A percentile compares a stretch with the other conserved stretches of the same genome.
Conservation (phyloP, 305 asterid genomes). For the Solanum hybrid region DNA sequence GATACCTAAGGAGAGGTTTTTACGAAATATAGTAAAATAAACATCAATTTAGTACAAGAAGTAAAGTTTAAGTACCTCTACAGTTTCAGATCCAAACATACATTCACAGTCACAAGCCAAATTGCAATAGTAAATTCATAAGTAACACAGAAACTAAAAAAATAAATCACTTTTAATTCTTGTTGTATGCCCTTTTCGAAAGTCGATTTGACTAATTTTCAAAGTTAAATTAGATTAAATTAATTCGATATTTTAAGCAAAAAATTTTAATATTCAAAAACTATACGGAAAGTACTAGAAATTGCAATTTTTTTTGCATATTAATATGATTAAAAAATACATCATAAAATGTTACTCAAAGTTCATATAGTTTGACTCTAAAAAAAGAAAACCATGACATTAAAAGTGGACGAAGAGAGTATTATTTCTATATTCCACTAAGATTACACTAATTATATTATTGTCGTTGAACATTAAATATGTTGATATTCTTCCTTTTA, state of each 20-base stretch:
- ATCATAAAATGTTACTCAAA: no score
- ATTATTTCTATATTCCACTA: neutral
- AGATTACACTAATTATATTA: neutral
- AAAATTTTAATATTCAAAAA: no score
- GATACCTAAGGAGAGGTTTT: neutral
- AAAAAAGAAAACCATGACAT: no score
- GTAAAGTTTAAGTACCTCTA: neutral
- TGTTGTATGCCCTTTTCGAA: neutral
- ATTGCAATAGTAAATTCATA: neutral
- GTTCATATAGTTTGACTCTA: no score
- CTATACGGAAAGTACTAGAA: no score
- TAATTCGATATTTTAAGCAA: neutral
- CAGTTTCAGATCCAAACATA: neutral
- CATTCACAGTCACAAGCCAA: neutral
- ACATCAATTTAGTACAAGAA: neutral
- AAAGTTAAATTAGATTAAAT: no score
- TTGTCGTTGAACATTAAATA: neutral
- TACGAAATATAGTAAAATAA: neutral
- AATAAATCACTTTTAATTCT: no score
- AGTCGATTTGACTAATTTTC: no score
- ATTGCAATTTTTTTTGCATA: neutral
- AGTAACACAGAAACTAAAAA: neutral
- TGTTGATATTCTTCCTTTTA: neutral
- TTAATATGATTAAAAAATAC: no score
- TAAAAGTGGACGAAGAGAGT: rapidly evolving